phyloP scores from a whole-genome alignment of 2,329 filamentous ascomycete species.

The Zymoseptoria tritici region DNA sequence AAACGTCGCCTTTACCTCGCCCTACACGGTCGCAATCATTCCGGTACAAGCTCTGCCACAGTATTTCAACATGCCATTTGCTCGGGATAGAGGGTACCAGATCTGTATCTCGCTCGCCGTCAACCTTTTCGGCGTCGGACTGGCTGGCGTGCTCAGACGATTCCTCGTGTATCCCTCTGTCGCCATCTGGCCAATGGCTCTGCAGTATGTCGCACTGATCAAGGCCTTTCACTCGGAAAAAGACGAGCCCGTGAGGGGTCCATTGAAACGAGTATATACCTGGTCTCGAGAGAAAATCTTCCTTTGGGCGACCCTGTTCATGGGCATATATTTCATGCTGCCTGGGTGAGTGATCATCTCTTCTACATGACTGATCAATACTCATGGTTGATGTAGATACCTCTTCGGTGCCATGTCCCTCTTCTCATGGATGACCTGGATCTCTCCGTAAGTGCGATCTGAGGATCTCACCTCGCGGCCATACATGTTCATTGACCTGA shows the following conservation, averaged over 20 bases:
- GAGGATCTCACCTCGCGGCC: neutral
- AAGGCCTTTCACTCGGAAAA: constrained; percentile 4
- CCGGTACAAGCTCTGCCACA: constrained; percentile 3
- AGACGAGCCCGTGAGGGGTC: constrained; percentile 4
- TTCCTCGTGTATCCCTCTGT: constrained; percentile 76
- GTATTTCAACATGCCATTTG: constrained; percentile 5
- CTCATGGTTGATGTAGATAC: constrained; percentile 1
- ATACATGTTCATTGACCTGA: neutral
- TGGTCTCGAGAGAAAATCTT: constrained; percentile 8
- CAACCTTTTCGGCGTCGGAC: constrained; percentile 60
- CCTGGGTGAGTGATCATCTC: constrained; percentile 1
- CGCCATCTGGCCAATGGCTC: constrained; percentile 70
- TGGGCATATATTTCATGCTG: constrained; percentile 3
- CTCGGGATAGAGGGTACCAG: constrained; percentile 3
- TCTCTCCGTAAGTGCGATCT: constrained; percentile 4
- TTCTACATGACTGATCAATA: neutral
- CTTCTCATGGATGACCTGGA: constrained; percentile 8
- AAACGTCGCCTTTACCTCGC: constrained; percentile 37
- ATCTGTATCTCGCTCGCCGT: constrained; percentile 3
- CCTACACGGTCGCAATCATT: constrained; percentile 1
- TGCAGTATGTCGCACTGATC: constrained; percentile 4
- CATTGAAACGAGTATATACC: constrained; percentile 5
- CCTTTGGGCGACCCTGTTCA: constrained; percentile 2
- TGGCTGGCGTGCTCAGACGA: constrained; percentile 70
- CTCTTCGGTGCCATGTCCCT: constrained; percentile 2